Evolutionary conservation across 1,284 basidiomycete species (phyloP), one percentile per base, ranked within the genome.

Genomic region (Porodaedalea pini): DNA sequence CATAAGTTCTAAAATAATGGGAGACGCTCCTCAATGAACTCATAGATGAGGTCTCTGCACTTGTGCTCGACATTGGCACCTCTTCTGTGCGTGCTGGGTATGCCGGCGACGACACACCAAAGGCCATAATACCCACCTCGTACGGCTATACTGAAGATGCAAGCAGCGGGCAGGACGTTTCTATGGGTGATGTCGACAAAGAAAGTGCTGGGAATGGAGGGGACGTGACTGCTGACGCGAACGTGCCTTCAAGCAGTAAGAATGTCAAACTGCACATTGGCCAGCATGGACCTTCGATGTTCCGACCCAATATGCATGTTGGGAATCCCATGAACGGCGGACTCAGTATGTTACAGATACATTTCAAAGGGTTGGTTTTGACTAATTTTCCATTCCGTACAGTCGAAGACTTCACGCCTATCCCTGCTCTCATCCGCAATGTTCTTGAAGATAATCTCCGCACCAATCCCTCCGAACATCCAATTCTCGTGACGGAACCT

Each of bases 61-160:
- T 99, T 56, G 97, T 99, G 37, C 76, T 99, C 55, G 97, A 99
- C 75, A 90, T 98, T 68, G 97, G 97, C 48, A 81, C 91, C 37
- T 90, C 91, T 48, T 89, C 92, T 17, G 78, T 94, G 59, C 88
- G 96, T 67, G 94, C 92, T 21, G 97, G 97, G 48, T 97, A 96
- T 71, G 96, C 97, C 15, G 97, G 97, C 51, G 96, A 99, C 72
- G 97, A 99, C 69, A 85, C 91, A 13, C 97, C 97, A 29, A 94
- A 94, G 71, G 88, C 90, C 25, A 85, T 98, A 61, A 83, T 97
- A 60, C 92, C 97, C 1, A 91, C 94, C 0, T 82, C 85, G 55
- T 98, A 94, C 72, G 95, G 94, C 23, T 95, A 88, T 72, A 80
- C 66, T 65, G 80, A 69, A 62, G 71, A 66, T 65, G 70, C 52